These are phyloP conservation scores for Penicillium sp. DNA, from an alignment of 2,329 filamentous ascomycete genomes.

Conservation along the genomic window DNA sequence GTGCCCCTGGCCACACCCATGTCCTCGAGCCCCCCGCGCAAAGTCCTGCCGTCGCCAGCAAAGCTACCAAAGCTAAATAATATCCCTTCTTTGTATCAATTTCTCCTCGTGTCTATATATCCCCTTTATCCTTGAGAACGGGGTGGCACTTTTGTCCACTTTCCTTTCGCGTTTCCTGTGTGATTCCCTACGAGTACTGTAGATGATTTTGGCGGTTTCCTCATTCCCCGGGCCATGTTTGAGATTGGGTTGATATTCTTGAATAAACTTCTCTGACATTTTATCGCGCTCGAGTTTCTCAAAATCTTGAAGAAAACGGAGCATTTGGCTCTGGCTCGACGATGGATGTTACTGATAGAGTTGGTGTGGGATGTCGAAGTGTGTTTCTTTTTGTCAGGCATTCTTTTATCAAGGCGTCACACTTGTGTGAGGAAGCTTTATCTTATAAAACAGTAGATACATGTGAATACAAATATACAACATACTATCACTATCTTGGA, in stretches of 20 bases:
- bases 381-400: neutral
- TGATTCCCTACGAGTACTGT: conserved; percentile 11
- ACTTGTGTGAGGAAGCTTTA: neutral
- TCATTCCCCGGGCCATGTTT: neutral
- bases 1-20: conserved; percentile 76
- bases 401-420: neutral
- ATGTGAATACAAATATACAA: neutral
- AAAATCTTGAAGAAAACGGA: neutral
- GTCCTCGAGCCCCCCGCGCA: conserved; percentile 68
- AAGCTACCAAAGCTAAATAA: conserved; percentile 34
- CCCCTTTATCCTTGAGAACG: neutral
- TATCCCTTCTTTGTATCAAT: conserved; percentile 22
- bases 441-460: neutral
- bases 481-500: neutral
- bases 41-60: conserved; percentile 37
- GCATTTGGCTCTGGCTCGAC: neutral
- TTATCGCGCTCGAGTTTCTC: neutral
- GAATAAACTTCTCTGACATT: conserved; percentile 1
- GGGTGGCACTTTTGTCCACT: conserved; percentile 6
- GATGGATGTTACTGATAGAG: neutral
- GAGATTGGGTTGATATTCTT: conserved; percentile 3
- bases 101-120: conserved; percentile 22
- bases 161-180: conserved; percentile 3
- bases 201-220: conserved; percentile 5
- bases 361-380: neutral